Percentiles rank a stretch among this genome's conserved stretches.
These are phyloP conservation scores for Cyberlindnera nakhonratchasimensis DNA, from an alignment of 805 yeast genomes.

Conservation along the genomic window DNA sequence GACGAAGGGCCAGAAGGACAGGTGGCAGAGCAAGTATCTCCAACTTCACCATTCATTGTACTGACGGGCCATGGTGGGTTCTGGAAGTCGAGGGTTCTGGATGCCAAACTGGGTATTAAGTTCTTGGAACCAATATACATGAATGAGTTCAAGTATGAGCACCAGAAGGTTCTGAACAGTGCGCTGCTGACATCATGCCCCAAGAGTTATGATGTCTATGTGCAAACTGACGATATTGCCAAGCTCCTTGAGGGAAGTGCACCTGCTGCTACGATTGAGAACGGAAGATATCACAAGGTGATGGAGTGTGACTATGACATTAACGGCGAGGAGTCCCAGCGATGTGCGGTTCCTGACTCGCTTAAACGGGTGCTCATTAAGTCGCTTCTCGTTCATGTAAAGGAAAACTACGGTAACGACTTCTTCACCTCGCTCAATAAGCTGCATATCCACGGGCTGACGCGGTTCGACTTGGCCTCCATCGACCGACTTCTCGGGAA, in stretches of 20 bases:
- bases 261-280: neutral
- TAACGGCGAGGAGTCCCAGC: constrained; percentile 25
- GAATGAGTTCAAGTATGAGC: constrained; percentile 34
- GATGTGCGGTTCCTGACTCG: constrained; percentile 30
- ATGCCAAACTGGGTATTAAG: constrained; percentile 31
- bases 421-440: constrained; percentile 36
- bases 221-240: constrained; percentile 15
- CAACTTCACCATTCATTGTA: constrained; percentile 24
- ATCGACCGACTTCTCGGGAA: constrained; percentile 17
- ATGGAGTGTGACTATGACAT: constrained; percentile 14
- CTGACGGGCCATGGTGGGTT: constrained; percentile 26
- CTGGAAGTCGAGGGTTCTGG: constrained; percentile 18
- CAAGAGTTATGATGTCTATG: constrained; percentile 31
- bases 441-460: constrained; percentile 41
- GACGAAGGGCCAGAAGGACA: too few relatives aligned
- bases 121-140: constrained; percentile 38
- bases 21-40: too few relatives aligned
- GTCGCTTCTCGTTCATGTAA: constrained; percentile 30
- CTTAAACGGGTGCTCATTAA: constrained; percentile 32
- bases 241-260: neutral
- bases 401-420: constrained; percentile 36
- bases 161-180: constrained; percentile 36
- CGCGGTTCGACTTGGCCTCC: constrained; percentile 31
- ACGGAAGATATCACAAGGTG: constrained; percentile 7
- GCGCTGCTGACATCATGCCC: constrained; percentile 41